These are phyloP conservation scores for Cunninghamia lanceolata DNA, from an alignment of 75 land plant genomes.

Conservation along the genomic window DNA sequence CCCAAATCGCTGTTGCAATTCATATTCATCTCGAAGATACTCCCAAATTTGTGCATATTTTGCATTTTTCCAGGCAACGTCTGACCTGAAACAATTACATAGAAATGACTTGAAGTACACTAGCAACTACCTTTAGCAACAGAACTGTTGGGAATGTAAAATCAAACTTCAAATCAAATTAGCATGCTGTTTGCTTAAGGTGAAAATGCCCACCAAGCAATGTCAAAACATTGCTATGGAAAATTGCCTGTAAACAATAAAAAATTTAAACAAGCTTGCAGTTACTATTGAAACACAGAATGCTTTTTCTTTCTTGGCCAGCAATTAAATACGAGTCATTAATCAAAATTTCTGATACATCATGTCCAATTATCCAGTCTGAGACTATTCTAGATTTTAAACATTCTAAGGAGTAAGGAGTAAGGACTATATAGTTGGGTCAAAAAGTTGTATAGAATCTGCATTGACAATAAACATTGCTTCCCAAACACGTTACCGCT, in stretches of 20 bases:
- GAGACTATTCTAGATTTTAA: neutral
- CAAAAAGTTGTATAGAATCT: neutral
- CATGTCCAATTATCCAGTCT: neutral
- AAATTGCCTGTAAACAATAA: neutral
- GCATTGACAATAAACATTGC: neutral
- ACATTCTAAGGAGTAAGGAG: neutral
- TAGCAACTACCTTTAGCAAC: neutral
- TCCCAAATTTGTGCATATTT: slow-evolving; percentile 81
- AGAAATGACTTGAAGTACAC: neutral
- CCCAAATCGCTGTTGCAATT: slow-evolving; percentile 71
- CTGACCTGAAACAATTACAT: slow-evolving; percentile 43
- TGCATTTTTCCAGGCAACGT: slow-evolving; percentile 84
- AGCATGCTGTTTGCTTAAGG: neutral
- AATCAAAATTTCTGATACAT: neutral
- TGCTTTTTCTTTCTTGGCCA: neutral
- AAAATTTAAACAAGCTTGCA: too few relatives aligned
- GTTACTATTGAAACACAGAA: neutral
- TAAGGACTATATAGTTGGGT: neutral
- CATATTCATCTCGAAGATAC: slow-evolving; percentile 75
- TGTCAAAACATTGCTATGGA: neutral
- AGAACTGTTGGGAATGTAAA: neutral
- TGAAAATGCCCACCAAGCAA: neutral
- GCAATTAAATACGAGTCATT: neutral
- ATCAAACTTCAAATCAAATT: neutral
- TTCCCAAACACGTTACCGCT: too few relatives aligned